Conservation (phyloP, 129 eudicot genomes). For the Flaveria ramosissima region DNA sequence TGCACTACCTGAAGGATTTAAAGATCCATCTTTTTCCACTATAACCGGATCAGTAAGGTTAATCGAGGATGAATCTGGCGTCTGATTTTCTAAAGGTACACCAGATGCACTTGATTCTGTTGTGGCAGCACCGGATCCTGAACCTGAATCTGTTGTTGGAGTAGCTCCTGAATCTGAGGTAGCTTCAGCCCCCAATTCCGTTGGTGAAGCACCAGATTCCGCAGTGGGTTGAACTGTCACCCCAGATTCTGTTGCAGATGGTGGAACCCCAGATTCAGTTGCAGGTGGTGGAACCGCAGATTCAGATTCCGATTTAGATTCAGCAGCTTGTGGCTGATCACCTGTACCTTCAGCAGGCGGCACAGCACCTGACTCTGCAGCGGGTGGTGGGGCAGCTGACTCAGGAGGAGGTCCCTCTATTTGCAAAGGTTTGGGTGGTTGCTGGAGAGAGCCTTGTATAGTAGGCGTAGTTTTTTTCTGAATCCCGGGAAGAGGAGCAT, state of each 20-base stretch:
- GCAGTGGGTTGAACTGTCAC: conserved; percentile 16
- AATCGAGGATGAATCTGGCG: conserved; percentile 13
- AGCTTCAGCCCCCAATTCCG: conserved; percentile 25
- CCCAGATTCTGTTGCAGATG: conserved; percentile 17
- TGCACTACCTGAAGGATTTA: conserved; percentile 30
- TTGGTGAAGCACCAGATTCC: conserved; percentile 32
- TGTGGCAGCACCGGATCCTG: conserved; percentile 30
- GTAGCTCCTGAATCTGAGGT: conserved; percentile 37
- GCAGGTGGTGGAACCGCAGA: conserved; percentile 42
- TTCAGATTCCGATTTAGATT: conserved; percentile 31
- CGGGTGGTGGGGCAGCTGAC: conserved; percentile 41
- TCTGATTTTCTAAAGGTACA: conserved; percentile 34
- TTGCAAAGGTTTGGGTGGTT: conserved; percentile 59
- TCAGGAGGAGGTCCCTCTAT: conserved; percentile 63
- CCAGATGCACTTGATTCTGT: conserved; percentile 28
- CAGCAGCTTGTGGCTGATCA: conserved; percentile 38
- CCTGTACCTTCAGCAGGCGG: conserved; percentile 33
- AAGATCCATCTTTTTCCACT: conserved; percentile 9
- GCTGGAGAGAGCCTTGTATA: conserved; percentile 51
- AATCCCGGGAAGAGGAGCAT: conserved; percentile 76
- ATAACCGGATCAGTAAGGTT: conserved; percentile 28
- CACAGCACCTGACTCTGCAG: conserved; percentile 36
- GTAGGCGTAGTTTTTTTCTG: conserved; percentile 59
- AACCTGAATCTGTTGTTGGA: conserved; percentile 31
- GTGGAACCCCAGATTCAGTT: conserved; percentile 33